Conservation (phyloP, 192 early-diverging fungal species). For the Kickxella alabastrina region DNA sequence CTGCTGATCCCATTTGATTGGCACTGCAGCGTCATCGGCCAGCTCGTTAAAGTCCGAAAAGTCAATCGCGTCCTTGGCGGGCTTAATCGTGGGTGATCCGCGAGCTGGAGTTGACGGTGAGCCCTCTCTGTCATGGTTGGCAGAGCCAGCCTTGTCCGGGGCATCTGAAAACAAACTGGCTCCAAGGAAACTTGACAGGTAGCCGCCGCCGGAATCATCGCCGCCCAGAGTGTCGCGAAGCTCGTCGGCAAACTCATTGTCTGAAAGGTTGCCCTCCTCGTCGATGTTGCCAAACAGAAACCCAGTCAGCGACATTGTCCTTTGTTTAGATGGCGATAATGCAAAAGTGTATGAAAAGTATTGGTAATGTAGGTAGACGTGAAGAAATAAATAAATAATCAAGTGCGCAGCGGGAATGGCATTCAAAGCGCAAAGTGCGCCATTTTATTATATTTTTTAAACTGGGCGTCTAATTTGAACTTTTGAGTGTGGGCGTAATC, state of each 20-base stretch:
- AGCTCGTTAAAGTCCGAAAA: conserved; percentile 81
- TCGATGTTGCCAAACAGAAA: conserved; percentile 92
- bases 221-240: conserved; percentile 45
- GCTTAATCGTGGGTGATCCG: conserved; percentile 47
- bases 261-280: conserved; percentile 74
- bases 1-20: conserved; percentile 14
- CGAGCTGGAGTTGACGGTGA: conserved; percentile 16
- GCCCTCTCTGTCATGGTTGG: background rate
- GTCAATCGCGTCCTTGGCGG: conserved; percentile 71
- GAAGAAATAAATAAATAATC: background rate
- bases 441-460: too few relatives aligned
- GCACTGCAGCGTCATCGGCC: conserved; percentile 60
- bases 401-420: too few relatives aligned
- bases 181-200: conserved; percentile 32
- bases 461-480: too few relatives aligned
- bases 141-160: background rate
- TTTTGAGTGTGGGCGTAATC: too few relatives aligned
- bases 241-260: conserved; percentile 55
- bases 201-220: conserved; percentile 21
- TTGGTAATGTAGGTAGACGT: background rate
- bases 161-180: conserved; percentile 28
- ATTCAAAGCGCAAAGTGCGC: too few relatives aligned
- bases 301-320: conserved; percentile 62
- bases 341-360: background rate
- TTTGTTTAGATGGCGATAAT: too few relatives aligned